These are phyloP conservation scores for Eurotiales sp. DNA, from an alignment of 2,329 filamentous ascomycete genomes.

Conservation along the genomic window DNA sequence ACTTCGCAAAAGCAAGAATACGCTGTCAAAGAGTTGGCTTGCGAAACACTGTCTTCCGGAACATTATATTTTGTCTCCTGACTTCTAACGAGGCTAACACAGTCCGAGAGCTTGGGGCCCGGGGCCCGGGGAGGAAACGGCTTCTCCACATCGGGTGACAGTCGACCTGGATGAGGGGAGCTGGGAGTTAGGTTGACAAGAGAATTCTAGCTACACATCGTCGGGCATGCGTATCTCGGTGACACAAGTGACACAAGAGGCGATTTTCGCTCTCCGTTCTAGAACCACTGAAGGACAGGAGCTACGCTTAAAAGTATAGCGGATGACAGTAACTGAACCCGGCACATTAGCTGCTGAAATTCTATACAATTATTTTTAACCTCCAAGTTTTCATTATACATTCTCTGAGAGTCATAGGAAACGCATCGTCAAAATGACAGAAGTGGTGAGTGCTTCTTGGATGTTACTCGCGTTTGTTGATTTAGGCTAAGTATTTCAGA, in stretches of 20 bases:
- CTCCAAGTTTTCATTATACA: background rate
- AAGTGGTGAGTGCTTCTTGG: background rate
- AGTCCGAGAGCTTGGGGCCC: slow-evolving; percentile 2
- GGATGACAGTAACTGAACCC: background rate
- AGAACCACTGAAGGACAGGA: background rate
- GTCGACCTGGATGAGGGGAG: background rate
- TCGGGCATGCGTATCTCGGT: too few relatives aligned
- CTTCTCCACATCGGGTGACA: background rate
- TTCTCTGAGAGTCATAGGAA: background rate
- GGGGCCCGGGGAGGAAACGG: background rate
- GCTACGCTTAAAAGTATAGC: background rate
- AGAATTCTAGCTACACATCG: too few relatives aligned
- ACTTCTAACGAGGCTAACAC: background rate
- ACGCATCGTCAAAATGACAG: background rate
- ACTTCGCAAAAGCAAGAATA: background rate
- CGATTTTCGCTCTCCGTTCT: too few relatives aligned
- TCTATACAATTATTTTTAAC: background rate
- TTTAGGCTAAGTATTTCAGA: background rate
- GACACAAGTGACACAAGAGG: too few relatives aligned
- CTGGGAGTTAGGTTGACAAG: background rate
- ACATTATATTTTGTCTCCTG: background rate
- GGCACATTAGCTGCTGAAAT: background rate
- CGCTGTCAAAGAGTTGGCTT: too few relatives aligned
- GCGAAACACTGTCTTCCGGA: background rate
- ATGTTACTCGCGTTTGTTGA: background rate